Evolutionary conservation across 257 asterid species (phyloP), one percentile per base, ranked within the genome.

Genomic region (Capsicum rhomboideum): DNA sequence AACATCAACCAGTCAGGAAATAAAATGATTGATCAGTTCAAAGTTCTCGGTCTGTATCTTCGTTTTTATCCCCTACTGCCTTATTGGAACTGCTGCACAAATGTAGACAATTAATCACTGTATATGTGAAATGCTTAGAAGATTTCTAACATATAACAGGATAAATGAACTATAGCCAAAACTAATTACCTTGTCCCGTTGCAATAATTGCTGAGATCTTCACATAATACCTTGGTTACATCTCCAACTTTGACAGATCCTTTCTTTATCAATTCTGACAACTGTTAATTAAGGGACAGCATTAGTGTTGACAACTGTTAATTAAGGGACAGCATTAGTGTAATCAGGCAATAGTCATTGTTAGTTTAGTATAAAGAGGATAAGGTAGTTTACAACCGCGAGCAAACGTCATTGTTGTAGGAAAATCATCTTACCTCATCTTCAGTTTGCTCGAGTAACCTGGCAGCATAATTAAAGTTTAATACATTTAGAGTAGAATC

Each of bases 371-470:
- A 72, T 42, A 44, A 71, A 42, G 56, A 72, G 2, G 58, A 72
- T 44, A 21, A 21, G 16, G 59, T 46, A 26, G 80, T 59, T 75
- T 14, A 44, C 37, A 82, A 63, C 26, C 31, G 26, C 12, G 78
- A 64, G 61, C 18, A 75, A 49, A 10, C 23, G 0, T 46, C 42
- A 46, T 46, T 21, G 14, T 23, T 46, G 58, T 42, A 50, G 84
- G 85, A 88, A 81, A 82, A 64, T 69, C 11, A 44, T 84, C 87
- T 87, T 75, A 96, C 98, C 93, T 92, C 95, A 89, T 94, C 99
- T 94, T 96, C 99, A 83, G 93, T 92, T 86, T 93, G 96, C 87
- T 96, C 99, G 2, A 96, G 98, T 89, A 96, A 92, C 94, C 99
- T 95, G 84, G 74, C 56, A 56, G 84, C 17, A 58, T 8, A 81